Evolutionary conservation across 108 stramenopile genomes (phyloP).

Genomic region (Nitzschia palea): DNA sequence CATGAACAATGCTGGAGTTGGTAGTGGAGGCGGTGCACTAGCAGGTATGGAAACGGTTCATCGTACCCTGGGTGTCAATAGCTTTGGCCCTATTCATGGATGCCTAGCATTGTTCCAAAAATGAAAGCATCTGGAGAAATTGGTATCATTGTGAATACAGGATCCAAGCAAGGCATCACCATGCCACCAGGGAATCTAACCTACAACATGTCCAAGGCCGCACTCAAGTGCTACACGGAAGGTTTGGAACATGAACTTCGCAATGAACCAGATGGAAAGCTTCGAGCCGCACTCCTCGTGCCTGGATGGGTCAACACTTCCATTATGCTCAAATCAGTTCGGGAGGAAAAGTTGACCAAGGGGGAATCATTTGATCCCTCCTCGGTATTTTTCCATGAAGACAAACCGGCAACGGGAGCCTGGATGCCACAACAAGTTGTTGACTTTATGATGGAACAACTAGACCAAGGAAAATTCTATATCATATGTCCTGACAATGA

Average conservation of each 20-base stretch:
- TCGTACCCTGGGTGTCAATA: slow-evolving; percentile 41
- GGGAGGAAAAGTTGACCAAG: slow-evolving; percentile 26
- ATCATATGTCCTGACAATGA: slow-evolving; percentile 66
- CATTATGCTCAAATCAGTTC: slow-evolving; percentile 42
- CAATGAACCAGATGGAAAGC: slow-evolving; percentile 4
- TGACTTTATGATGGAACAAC: slow-evolving; percentile 50
- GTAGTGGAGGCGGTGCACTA: slow-evolving; percentile 41
- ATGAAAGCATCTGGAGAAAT: slow-evolving; percentile 52
- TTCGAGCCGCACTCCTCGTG: slow-evolving; percentile 47
- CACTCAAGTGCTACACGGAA: slow-evolving; percentile 60
- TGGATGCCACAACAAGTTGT: slow-evolving; percentile 67
- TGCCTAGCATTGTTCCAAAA: slow-evolving; percentile 50
- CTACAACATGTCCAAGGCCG: slow-evolving; percentile 62
- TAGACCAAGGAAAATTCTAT: slow-evolving; percentile 48
- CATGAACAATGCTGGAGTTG: slow-evolving; percentile 62
- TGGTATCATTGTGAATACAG: slow-evolving; percentile 58
- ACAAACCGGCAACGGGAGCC: slow-evolving; percentile 51
- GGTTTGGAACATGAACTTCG: slow-evolving; percentile 59
- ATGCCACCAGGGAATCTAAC: slow-evolving; percentile 61
- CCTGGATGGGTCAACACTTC: slow-evolving; percentile 68
- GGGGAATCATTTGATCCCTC: slow-evolving; percentile 34
- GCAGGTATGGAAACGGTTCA: slow-evolving; percentile 45
- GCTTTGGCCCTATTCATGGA: slow-evolving; percentile 58
- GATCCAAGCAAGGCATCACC: slow-evolving; percentile 67
- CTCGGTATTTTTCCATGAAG: slow-evolving; percentile 49